These are phyloP conservation scores for Erucastrum elatum DNA, from an alignment of 345 rosid species.

Conservation along the genomic window DNA sequence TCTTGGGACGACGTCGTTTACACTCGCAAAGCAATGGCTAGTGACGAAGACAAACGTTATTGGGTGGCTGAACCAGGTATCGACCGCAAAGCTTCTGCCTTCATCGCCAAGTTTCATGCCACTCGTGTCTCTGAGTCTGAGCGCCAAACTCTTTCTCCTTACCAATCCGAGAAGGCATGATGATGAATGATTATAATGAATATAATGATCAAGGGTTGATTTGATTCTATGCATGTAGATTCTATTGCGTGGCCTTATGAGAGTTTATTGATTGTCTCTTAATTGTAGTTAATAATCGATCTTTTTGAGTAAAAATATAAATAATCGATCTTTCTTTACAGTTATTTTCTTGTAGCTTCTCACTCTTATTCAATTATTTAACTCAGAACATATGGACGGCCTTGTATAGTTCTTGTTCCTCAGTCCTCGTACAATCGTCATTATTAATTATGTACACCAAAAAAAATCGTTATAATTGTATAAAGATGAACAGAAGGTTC, in stretches of 20 bases:
- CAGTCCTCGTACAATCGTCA: neutral
- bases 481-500: neutral
- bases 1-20: constrained; percentile 31
- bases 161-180: constrained; percentile 35
- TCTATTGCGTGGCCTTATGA: constrained; percentile 2
- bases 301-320: neutral
- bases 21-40: constrained; percentile 46
- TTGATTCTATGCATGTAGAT: constrained; percentile 24
- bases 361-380: neutral
- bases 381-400: neutral
- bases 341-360: neutral
- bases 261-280: constrained; percentile 27
- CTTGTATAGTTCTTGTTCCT: neutral
- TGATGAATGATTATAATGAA: neutral
- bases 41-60: constrained; percentile 48
- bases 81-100: constrained; percentile 53
- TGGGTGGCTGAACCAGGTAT: constrained; percentile 55
- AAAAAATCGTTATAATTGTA: neutral
- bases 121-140: constrained; percentile 43
- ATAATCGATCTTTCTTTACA: neutral
- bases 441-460: neutral
- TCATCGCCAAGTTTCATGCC: constrained; percentile 51
- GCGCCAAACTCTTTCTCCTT: constrained; percentile 37
- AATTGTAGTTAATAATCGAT: constrained; percentile 22
- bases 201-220: constrained; percentile 13